These are phyloP conservation scores for Diaporthe caulivora DNA, from an alignment of 2,329 filamentous ascomycete genomes.

Conservation along the genomic window DNA sequence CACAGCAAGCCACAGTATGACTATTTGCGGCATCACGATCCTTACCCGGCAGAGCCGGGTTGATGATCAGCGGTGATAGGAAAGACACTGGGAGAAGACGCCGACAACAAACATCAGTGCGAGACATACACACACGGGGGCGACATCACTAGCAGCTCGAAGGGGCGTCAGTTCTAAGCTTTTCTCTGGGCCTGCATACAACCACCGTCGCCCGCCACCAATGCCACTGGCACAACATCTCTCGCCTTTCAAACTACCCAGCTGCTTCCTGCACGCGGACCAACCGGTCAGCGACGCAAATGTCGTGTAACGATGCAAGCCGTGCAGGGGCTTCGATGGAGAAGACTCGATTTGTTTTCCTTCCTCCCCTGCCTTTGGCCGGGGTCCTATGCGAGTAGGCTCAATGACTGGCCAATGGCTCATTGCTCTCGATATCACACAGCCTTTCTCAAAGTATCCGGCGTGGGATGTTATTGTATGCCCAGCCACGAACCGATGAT, in stretches of 20 bases:
- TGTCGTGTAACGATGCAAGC: background rate
- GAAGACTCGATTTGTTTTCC: background rate
- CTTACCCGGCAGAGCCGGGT: background rate
- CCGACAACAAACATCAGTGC: background rate
- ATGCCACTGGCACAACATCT: background rate
- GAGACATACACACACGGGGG: background rate
- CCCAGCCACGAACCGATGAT: background rate
- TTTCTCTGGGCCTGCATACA: background rate
- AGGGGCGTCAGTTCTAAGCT: background rate
- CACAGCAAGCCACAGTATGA: background rate
- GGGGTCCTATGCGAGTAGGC: background rate
- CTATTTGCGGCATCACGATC: background rate
- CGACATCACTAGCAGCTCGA: too few relatives aligned
- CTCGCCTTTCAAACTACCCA: background rate
- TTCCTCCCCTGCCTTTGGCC: background rate
- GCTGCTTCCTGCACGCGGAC: background rate
- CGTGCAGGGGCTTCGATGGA: background rate
- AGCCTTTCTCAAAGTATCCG: background rate
- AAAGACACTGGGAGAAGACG: background rate
- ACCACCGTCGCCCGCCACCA: background rate
- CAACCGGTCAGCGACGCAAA: conserved; percentile 16
- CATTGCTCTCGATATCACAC: background rate
- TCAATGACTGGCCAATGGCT: too few relatives aligned
- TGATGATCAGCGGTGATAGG: conserved; percentile 21
- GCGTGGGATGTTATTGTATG: background rate